Conservation (phyloP, 257 asterid species). For the Solanum ossicruentum region DNA sequence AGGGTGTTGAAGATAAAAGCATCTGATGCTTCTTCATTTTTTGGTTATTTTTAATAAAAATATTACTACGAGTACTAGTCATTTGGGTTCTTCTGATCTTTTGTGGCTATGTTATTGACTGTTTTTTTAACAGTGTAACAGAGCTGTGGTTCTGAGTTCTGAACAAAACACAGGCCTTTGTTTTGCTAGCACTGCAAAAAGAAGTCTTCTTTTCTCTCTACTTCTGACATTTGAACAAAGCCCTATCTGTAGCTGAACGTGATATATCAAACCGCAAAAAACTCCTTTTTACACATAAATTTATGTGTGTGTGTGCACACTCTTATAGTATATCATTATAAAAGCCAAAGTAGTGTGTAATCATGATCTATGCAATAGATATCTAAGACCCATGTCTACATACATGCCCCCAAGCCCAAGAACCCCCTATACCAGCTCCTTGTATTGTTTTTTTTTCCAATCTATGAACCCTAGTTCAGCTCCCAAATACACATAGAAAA, state of each 20-base stretch:
- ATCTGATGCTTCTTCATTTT: background rate
- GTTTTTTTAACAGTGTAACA: conserved; percentile 12
- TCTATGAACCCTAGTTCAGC: conserved; percentile 22
- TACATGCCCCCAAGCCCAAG: background rate
- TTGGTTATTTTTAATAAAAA: background rate
- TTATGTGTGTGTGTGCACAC: conserved; percentile 1
- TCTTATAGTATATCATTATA: background rate
- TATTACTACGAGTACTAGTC: background rate
- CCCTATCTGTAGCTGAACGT: conserved; percentile 25
- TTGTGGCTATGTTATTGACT: background rate
- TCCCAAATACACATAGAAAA: background rate
- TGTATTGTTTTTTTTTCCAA: background rate
- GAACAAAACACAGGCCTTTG: conserved; percentile 25
- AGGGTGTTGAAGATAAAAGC: background rate
- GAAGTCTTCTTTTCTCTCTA: background rate
- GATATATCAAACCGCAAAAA: conserved; percentile 15
- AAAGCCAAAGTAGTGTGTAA: conserved; percentile 30
- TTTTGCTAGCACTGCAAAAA: conserved; percentile 25
- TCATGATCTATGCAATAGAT: conserved; percentile 44
- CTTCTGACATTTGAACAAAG: conserved; percentile 4
- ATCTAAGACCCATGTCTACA: background rate
- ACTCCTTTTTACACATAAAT: background rate
- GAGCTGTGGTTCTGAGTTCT: conserved; percentile 13
- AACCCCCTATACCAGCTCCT: background rate
- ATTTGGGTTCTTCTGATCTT: background rate